These are phyloP conservation scores for Kalaharituber pfeilii DNA, from an alignment of 2,329 filamentous ascomycete genomes.

Conservation along the genomic window DNA sequence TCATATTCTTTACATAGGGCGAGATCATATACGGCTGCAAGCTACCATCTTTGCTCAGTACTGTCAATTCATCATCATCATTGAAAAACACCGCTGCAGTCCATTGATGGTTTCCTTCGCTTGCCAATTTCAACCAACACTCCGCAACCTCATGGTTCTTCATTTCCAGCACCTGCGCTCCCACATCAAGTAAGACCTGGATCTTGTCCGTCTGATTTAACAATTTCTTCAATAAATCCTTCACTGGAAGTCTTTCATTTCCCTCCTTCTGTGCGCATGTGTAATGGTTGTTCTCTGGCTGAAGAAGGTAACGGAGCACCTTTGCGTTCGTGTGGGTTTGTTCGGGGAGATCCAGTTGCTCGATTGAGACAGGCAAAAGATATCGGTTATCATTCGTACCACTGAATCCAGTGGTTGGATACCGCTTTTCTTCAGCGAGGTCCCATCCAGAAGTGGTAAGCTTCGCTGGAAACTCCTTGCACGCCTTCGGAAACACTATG, in stretches of 20 bases:
- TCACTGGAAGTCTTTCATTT: conserved; percentile 29
- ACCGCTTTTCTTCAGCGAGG: conserved; percentile 25
- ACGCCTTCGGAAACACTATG: conserved; percentile 47
- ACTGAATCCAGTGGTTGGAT: conserved; percentile 48
- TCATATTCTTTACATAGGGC: conserved; percentile 39
- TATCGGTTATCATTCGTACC: conserved; percentile 50
- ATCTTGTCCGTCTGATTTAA: background rate
- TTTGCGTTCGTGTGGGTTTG: conserved; percentile 46
- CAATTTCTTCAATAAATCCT: conserved; percentile 31
- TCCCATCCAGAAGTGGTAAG: conserved; percentile 52
- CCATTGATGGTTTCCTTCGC: background rate
- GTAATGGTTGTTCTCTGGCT: conserved; percentile 36
- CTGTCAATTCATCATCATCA: conserved; percentile 37
- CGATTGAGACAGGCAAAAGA: conserved; percentile 43
- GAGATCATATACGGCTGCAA: conserved; percentile 40
- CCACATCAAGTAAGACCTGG: conserved; percentile 44
- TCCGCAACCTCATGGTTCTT: conserved; percentile 36
- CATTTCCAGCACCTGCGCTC: conserved; percentile 46
- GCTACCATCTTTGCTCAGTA: conserved; percentile 34
- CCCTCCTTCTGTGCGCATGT: conserved; percentile 10
- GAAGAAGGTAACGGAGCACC: conserved; percentile 42
- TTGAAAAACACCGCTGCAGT: conserved; percentile 42
- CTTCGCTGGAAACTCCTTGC: conserved; percentile 46
- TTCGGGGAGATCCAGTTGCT: conserved; percentile 40
- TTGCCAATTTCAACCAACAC: conserved; percentile 33